phyloP scores from a whole-genome alignment of 176 grass and related monocot species.

The Aegilops longissima region DNA sequence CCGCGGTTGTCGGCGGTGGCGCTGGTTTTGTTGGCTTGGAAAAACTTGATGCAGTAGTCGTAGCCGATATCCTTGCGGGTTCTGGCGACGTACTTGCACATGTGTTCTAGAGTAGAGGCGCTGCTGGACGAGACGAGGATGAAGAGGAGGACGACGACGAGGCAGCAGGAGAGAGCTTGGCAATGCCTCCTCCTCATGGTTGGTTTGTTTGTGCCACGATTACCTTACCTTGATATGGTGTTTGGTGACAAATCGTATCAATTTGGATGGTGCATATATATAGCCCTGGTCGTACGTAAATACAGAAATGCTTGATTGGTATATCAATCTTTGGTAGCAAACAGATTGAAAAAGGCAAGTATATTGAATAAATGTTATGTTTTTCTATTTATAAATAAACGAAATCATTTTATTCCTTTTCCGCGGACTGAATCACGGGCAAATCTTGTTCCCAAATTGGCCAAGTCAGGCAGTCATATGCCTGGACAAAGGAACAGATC shows the following conservation, averaged over 20 bases:
- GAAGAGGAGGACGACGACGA: conserved; percentile 12
- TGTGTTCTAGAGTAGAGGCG: conserved; percentile 40
- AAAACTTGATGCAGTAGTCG: conserved; percentile 55
- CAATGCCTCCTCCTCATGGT: background rate
- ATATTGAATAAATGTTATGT: too few species aligned
- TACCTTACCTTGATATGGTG: background rate
- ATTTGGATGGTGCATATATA: background rate
- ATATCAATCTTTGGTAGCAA: too few species aligned
- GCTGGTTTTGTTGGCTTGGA: conserved; percentile 32
- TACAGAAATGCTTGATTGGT: too few species aligned
- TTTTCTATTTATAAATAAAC: too few species aligned
- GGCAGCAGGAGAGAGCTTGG: background rate
- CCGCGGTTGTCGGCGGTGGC: conserved; percentile 30
- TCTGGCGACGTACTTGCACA: conserved; percentile 46
- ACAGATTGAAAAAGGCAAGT: too few species aligned
- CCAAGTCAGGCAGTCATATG: too few species aligned
- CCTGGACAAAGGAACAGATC: too few species aligned
- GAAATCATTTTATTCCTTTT: too few species aligned
- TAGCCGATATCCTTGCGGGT: conserved; percentile 14
- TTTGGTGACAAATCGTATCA: background rate
- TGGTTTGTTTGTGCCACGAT: background rate
- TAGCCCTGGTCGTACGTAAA: too few species aligned
- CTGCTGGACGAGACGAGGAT: background rate
- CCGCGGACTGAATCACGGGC: too few species aligned
- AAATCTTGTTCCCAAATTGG: too few species aligned